phyloP scores from a whole-genome alignment of 2,329 filamentous ascomycete species.

The Fusarium sacchari region DNA sequence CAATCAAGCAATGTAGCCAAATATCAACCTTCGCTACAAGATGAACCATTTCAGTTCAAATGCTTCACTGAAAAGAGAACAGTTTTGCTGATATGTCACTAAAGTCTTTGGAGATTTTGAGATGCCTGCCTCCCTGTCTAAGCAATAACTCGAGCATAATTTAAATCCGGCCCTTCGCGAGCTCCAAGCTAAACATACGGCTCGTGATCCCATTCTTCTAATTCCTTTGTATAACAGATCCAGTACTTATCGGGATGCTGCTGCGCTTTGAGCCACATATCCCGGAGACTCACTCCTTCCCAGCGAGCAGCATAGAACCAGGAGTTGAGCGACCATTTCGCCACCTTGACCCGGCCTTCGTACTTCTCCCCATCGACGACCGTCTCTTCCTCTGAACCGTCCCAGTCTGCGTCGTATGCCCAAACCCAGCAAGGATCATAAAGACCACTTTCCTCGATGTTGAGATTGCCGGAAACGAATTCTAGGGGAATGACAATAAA shows the following conservation, averaged over 20 bases:
- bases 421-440: slow-evolving; percentile 28
- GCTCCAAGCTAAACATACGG: not conserved
- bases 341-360: slow-evolving; percentile 26
- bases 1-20: too few relatives aligned
- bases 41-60: too few relatives aligned
- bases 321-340: not conserved
- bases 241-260: slow-evolving; percentile 19
- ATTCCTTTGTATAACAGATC: slow-evolving; percentile 19
- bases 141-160: not conserved
- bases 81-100: too few relatives aligned
- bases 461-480: not conserved
- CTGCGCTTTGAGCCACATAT: slow-evolving; percentile 36
- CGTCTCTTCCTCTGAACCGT: slow-evolving; percentile 11
- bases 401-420: slow-evolving; percentile 37
- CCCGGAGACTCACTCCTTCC: slow-evolving; percentile 24
- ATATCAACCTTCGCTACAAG: too few relatives aligned
- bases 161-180: too few relatives aligned
- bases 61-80: too few relatives aligned
- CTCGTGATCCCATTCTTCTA: slow-evolving; percentile 35
- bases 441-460: not conserved
- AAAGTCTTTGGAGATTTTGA: accelerated
- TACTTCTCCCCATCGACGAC: slow-evolving; percentile 14
- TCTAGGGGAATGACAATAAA: slow-evolving; percentile 27
- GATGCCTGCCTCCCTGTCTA: accelerated
- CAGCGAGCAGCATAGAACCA: slow-evolving; percentile 38